Evolutionary conservation across 495 filamentous ascomycete species (phyloP).

Genomic region (Evernia prunastri): DNA sequence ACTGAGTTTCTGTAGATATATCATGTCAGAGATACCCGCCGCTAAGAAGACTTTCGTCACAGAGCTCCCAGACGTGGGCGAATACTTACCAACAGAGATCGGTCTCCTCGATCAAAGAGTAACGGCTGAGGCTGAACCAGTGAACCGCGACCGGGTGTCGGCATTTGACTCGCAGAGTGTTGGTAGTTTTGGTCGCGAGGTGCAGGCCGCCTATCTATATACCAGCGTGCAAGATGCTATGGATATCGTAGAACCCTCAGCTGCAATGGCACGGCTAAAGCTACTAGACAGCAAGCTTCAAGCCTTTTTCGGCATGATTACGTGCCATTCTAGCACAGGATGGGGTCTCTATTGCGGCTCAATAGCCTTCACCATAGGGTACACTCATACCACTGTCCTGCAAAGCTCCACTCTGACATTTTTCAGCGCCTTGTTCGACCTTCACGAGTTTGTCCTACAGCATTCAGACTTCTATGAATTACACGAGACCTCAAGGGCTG

Average conservation of each 20-base stretch:
- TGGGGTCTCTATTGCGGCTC: constrained; percentile 7
- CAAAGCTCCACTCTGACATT: neutral
- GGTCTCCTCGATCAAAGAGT: constrained; percentile 1
- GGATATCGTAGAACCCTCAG: neutral
- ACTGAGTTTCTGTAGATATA: constrained; percentile 2
- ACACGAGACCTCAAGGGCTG: neutral
- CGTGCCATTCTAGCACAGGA: neutral
- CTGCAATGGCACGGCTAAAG: no score
- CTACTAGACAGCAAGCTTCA: neutral
- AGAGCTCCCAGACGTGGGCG: constrained; percentile 2
- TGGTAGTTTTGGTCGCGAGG: constrained; percentile 10
- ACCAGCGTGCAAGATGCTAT: constrained; percentile 3
- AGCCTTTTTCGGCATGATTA: neutral
- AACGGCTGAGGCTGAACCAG: neutral
- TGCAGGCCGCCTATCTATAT: constrained; percentile 5
- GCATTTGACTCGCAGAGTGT: neutral
- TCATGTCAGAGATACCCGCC: neutral
- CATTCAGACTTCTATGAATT: constrained; percentile 1
- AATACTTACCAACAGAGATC: constrained; percentile 1
- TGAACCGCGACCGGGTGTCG: neutral
- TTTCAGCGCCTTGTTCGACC: neutral
- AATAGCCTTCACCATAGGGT: constrained; percentile 1
- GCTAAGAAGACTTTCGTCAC: neutral
- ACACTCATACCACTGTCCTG: neutral
- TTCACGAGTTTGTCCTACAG: constrained; percentile 2